These are phyloP conservation scores for Mortierella sp. DNA, from an alignment of 371 early-diverging fungal genomes.

Conservation along the genomic window DNA sequence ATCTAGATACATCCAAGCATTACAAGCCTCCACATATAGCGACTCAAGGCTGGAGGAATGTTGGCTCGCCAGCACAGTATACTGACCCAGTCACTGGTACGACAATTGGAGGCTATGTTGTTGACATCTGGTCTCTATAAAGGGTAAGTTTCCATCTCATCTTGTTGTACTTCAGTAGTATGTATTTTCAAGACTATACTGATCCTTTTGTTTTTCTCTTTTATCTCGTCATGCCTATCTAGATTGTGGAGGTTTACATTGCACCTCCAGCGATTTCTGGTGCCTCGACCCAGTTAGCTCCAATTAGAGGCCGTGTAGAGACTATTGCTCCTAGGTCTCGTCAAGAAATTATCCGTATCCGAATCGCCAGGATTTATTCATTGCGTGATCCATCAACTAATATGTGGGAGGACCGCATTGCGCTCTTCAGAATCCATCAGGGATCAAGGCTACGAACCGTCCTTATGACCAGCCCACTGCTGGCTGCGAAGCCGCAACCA, in stretches of 20 bases:
- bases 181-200: too few species aligned
- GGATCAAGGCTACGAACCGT: constrained; percentile 13
- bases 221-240: too few species aligned
- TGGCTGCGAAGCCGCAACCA: background rate
- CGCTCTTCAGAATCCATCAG: constrained; percentile 29
- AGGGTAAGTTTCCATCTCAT: constrained; percentile 18
- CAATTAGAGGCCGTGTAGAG: background rate
- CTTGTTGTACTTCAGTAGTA: too few species aligned
- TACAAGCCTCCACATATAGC: background rate
- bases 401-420: constrained; percentile 14
- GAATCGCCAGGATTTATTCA: constrained; percentile 21
- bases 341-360: constrained; percentile 22
- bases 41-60: constrained; percentile 36
- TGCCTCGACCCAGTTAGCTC: background rate
- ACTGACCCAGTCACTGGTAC: constrained; percentile 7
- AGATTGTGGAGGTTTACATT: constrained; percentile 37
- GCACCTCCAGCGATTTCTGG: background rate
- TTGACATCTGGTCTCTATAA: constrained; percentile 27
- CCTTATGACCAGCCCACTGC: constrained; percentile 26
- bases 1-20: constrained; percentile 23
- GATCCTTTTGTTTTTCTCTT: too few species aligned
- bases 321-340: constrained; percentile 13
- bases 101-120: constrained; percentile 22
- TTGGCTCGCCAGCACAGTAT: constrained; percentile 11
- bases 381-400: background rate